phyloP scores from a whole-genome alignment of 495 filamentous ascomycete species.

The Podospora australis region DNA sequence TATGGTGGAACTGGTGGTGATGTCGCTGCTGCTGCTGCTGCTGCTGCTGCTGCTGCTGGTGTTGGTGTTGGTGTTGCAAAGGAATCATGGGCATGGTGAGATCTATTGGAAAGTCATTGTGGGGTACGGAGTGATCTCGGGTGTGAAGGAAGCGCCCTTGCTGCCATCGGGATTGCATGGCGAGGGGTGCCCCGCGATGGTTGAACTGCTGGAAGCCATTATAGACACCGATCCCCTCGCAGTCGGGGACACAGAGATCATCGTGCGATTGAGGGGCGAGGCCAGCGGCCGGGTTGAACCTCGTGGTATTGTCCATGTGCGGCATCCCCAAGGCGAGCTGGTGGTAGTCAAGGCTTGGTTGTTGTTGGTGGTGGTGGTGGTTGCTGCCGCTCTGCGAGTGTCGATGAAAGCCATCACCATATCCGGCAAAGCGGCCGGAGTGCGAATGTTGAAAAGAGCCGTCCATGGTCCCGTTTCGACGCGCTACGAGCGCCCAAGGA shows the following conservation, averaged over 20 bases:
- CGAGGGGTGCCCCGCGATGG: constrained; percentile 18
- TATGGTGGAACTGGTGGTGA: constrained; percentile 15
- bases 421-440: constrained; percentile 14
- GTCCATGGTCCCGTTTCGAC: constrained; percentile 20
- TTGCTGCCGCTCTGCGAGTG: constrained; percentile 18
- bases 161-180: constrained; percentile 16
- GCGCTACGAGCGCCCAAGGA: constrained; percentile 5
- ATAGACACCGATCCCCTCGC: constrained; percentile 29
- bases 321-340: constrained; percentile 13
- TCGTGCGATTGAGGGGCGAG: constrained; percentile 30
- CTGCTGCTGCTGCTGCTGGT: background rate
- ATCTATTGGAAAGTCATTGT: constrained; percentile 8
- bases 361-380: background rate
- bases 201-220: constrained; percentile 27
- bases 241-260: constrained; percentile 36
- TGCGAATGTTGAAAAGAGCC: constrained; percentile 14
- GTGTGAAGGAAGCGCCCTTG: background rate
- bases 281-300: constrained; percentile 5
- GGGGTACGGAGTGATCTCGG: constrained; percentile 1
- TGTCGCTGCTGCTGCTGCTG: constrained; percentile 2
- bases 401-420: constrained; percentile 15
- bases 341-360: constrained; percentile 5
- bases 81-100: background rate
- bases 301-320: background rate
- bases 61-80: background rate